Evolutionary conservation across 208 protist genomes (phyloP).

Genomic region (Trypanosoma platydactyli): DNA sequence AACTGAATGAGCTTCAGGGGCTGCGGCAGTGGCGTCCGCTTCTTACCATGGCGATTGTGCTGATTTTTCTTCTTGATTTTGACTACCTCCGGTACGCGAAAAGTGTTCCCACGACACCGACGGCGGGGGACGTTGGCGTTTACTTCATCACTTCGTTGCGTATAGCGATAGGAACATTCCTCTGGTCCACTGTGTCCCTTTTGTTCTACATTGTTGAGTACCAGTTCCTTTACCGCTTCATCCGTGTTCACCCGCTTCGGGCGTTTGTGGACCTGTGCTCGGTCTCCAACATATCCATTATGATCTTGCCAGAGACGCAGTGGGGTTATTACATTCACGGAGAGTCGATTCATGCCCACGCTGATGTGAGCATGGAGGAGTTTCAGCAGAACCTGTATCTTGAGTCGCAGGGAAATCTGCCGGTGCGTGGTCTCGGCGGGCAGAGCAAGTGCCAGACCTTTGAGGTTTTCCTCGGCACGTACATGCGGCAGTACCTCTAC

Average conservation of each 20-base stretch:
- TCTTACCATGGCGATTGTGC: constrained; percentile 66
- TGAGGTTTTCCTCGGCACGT: constrained; percentile 75
- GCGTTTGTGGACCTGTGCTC: constrained; percentile 91
- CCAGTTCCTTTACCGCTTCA: constrained; percentile 84
- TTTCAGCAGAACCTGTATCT: constrained; percentile 82
- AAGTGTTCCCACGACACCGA: constrained; percentile 40
- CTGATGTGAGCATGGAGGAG: constrained; percentile 89
- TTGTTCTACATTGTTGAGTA: constrained; percentile 73
- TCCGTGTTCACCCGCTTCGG: constrained; percentile 81
- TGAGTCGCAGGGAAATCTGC: constrained; percentile 81
- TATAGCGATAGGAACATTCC: constrained; percentile 76
- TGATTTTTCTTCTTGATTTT: constrained; percentile 68
- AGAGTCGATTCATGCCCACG: constrained; percentile 83
- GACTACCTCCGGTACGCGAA: constrained; percentile 50
- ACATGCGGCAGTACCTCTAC: constrained; percentile 82
- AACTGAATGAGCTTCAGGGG: constrained; percentile 79
- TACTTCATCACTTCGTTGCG: constrained; percentile 54
- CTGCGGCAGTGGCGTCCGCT: constrained; percentile 75
- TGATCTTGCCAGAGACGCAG: constrained; percentile 79
- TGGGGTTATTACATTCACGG: constrained; percentile 93
- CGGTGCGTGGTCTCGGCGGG: constrained; percentile 76
- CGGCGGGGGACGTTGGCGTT: constrained; percentile 26
- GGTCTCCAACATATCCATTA: constrained; percentile 89
- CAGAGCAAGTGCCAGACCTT: constrained; percentile 81
- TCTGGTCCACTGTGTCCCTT: constrained; percentile 66